phyloP scores from a whole-genome alignment of 495 filamentous ascomycete genomes.

The Sabuloglossum arenarium region DNA sequence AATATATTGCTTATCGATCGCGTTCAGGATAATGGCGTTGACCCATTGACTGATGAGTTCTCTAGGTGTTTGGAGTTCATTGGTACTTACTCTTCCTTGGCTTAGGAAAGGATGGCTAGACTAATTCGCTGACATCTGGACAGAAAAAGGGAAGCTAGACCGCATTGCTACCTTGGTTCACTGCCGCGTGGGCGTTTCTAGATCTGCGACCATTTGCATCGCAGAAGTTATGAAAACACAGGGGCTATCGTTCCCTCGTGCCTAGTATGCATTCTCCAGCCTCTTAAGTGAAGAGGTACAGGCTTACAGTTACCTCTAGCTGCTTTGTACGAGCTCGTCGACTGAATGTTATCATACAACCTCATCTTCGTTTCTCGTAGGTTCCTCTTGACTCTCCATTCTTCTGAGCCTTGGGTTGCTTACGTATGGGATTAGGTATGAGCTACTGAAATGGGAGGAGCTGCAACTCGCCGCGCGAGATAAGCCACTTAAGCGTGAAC shows the following conservation, averaged over 20 bases:
- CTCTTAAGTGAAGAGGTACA: background rate
- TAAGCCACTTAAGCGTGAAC: slow-evolving; percentile 39
- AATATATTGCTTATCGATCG: slow-evolving; percentile 60
- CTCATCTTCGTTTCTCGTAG: slow-evolving; percentile 47
- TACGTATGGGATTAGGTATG: slow-evolving; percentile 8
- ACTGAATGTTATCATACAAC: slow-evolving; percentile 57
- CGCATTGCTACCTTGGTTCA: slow-evolving; percentile 83
- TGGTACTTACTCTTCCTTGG: slow-evolving; percentile 42
- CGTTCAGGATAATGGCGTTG: slow-evolving; percentile 93
- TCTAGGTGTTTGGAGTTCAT: slow-evolving; percentile 78
- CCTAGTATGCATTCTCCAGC: slow-evolving; percentile 38
- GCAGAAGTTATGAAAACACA: slow-evolving; percentile 82
- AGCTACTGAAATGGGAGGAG: slow-evolving; percentile 90
- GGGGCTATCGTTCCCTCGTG: slow-evolving; percentile 66
- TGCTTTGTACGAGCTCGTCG: slow-evolving; percentile 87
- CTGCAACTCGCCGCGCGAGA: slow-evolving; percentile 24
- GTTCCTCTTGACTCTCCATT: slow-evolving; percentile 5
- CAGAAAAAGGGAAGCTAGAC: slow-evolving; percentile 54
- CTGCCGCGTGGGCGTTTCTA: slow-evolving; percentile 86
- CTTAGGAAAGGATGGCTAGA: background rate
- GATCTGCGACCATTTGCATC: slow-evolving; percentile 93
- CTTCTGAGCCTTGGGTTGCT: background rate
- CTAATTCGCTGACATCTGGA: slow-evolving; percentile 4
- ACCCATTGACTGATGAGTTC: slow-evolving; percentile 75
- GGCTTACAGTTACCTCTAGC: slow-evolving; percentile 17